Evolutionary conservation across 2,329 filamentous ascomycete species (phyloP), one percentile per base, ranked within the genome.

Genomic region (Thielaviopsis populi): DNA sequence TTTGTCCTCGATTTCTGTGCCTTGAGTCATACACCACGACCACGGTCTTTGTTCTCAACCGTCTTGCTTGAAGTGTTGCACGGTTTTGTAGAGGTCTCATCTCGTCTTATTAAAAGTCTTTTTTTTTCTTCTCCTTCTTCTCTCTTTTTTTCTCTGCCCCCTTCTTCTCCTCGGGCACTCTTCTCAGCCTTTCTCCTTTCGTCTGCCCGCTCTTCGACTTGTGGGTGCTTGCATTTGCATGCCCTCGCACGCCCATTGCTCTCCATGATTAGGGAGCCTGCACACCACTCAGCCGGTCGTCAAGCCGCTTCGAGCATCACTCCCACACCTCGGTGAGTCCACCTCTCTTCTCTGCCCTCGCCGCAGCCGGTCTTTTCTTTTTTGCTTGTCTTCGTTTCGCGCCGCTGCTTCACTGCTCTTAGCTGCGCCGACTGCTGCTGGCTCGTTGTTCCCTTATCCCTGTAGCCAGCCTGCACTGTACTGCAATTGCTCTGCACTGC

Each of bases 231-330:
- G 69, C 67, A 66, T 69, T 71, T 67, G 69, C 67, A 66, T 69
- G 65, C 68, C 66, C 67, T 68, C 68, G 68, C 70, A 72, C 73
- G 72, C 71, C 71, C 71, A 70, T 59, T 63, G 30, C 46, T 66
- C 58, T 63, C 54, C 56, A 66, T 66, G 64, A 60, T 66, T 58
- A 66, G 64, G 56, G 64, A 66, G 41, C 64, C 64, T 40, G 50
- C 30, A 48, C 53, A 60, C 10, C 54, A 66, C 22, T 54, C 19
- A 33, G 61, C 43, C 50, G 64, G 64, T 61, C 64, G 33, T 56
- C 64, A 46, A 43, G 50, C 56, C 56, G 54, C 56, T 59, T 56
- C 30, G 37, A 66, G 37, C 11, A 66, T 37, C 30, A 60, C 64
- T 30, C 61, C 61, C 13, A 58, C 64, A 19, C 54, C 30, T 11